Conservation (phyloP, 2,329 filamentous ascomycete genomes). For the Verticillium nonalfalfae region DNA sequence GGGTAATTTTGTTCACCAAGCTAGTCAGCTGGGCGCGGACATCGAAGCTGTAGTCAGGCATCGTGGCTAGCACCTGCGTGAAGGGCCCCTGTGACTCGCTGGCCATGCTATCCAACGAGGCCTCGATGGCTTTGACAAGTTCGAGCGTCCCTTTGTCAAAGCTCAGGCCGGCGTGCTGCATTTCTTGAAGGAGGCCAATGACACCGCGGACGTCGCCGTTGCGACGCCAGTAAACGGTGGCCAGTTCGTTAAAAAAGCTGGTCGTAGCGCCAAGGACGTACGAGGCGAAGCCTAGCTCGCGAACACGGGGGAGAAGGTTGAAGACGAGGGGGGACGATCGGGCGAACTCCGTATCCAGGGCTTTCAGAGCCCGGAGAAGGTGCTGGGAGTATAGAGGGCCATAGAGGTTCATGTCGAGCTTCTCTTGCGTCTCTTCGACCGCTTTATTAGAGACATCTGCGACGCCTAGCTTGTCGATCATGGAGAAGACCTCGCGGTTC, state of each 20-base stretch:
- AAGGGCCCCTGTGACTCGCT: slow-evolving; percentile 7
- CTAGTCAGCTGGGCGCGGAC: slow-evolving; percentile 7
- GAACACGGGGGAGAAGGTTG: slow-evolving; percentile 59
- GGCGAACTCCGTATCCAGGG: slow-evolving; percentile 51
- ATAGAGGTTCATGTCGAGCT: slow-evolving; percentile 46
- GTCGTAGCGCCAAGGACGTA: slow-evolving; percentile 68
- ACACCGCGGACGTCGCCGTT: slow-evolving; percentile 52
- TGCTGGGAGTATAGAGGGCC: slow-evolving; percentile 60
- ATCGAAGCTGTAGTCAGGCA: slow-evolving; percentile 11
- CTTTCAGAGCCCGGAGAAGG: slow-evolving; percentile 48
- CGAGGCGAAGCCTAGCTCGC: slow-evolving; percentile 60
- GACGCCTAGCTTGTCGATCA: slow-evolving; percentile 51
- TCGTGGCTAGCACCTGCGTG: slow-evolving; percentile 7
- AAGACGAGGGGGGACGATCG: slow-evolving; percentile 53
- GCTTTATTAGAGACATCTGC: slow-evolving; percentile 14
- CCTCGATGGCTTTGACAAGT: slow-evolving; percentile 26
- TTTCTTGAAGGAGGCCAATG: slow-evolving; percentile 54
- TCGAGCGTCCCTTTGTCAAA: slow-evolving; percentile 43
- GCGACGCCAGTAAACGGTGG: slow-evolving; percentile 54
- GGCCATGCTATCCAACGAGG: slow-evolving; percentile 16
- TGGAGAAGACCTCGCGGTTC: slow-evolving; percentile 59
- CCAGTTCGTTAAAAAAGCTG: slow-evolving; percentile 61
- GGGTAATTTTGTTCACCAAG: not conserved
- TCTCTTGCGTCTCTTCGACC: slow-evolving; percentile 11
- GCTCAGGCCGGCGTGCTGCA: slow-evolving; percentile 56